Percentiles rank a stretch among this genome's conserved stretches.
phyloP scores from a whole-genome alignment of 345 rosid species.

The Euphorbia peplus region DNA sequence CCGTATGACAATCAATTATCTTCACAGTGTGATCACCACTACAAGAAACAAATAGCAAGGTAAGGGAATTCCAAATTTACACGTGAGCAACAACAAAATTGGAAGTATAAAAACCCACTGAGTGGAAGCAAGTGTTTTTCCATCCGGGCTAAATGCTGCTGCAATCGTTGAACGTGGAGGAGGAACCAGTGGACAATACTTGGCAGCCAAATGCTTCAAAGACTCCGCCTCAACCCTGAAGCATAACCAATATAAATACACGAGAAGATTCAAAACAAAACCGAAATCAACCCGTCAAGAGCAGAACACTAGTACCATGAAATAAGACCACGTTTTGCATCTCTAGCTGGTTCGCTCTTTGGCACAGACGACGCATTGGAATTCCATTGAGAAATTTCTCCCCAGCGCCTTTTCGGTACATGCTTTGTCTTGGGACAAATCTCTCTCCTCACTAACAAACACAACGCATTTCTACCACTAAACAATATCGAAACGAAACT shows the following conservation, averaged over 20 bases:
- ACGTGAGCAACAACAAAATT: slow-evolving; percentile 2
- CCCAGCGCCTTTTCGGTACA: slow-evolving; percentile 57
- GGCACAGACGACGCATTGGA: slow-evolving; percentile 32
- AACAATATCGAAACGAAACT: slow-evolving; percentile 5
- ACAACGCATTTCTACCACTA: slow-evolving; percentile 54
- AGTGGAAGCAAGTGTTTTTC: slow-evolving; percentile 76
- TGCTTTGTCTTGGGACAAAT: slow-evolving; percentile 56
- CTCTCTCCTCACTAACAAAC: slow-evolving; percentile 62
- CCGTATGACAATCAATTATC: slow-evolving; percentile 85
- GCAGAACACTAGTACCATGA: slow-evolving; percentile 56
- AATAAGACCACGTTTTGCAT: slow-evolving; percentile 54
- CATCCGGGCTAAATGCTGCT: slow-evolving; percentile 83
- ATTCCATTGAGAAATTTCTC: slow-evolving; percentile 38
- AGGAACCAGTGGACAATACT: slow-evolving; percentile 63
- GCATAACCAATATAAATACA: slow-evolving; percentile 3
- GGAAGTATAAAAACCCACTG: slow-evolving; percentile 48
- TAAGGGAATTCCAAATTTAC: neutral
- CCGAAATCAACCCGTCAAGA: neutral
- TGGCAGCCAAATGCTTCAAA: slow-evolving; percentile 58
- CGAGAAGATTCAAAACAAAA: neutral
- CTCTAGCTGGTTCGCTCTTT: slow-evolving; percentile 43
- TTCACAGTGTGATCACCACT: slow-evolving; percentile 92
- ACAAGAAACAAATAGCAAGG: slow-evolving; percentile 13
- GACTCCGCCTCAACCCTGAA: slow-evolving; percentile 80
- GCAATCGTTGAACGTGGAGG: slow-evolving; percentile 89